Base-by-base conservation (phyloP, 257 asterid genomes). In the Rhazya stricta region DNA sequence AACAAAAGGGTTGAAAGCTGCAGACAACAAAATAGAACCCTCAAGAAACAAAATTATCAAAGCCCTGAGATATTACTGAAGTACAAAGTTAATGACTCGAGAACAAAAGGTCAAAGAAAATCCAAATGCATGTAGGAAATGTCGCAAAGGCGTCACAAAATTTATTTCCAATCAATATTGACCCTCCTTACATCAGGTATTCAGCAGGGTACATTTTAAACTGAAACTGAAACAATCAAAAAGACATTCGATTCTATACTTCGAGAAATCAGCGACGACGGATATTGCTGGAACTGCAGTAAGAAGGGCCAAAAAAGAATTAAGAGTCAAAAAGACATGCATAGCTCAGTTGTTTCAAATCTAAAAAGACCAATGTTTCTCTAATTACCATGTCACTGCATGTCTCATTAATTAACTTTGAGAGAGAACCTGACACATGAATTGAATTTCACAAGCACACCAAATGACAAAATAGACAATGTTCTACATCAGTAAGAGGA, bases 101-200 rank as follows among this genome's bases (percentile, higher is more conserved):
- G 12, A 41, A 41, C n/a, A 19, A 76, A 41, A 68, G 36, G 16
- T 41, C 50, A 37, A 50, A 8, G 58, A 30, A 53, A 50, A 23
- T 29, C 2, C 19, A 30, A n/a, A 27, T 37, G 10, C 18, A 37
- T 10, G 19, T 27, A 42, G 21, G 27, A 48, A 30, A 54, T 29
- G 63, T 30, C 36, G 34, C 36, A 19, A 21, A 37, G 5, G 61
- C 62, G 34, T 19, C 42, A 6, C 73, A 67, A 32, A n/a, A 53
- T 76, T 66, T 76, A 76, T 67, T 75, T 51, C 19, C 72, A 51
- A 42, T 41, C 36, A n/a, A 54, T 37, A 62, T n/a, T 75, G 12
- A 65, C 18, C 45, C 12, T 46, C 54, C 45, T 53, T 27, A 29
- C 39, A 76, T 9, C 69, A 76, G 36, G 60, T 41, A 18, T 67